phyloP scores from a whole-genome alignment of 257 asterid species.

The Oldenlandia corymbosa region DNA sequence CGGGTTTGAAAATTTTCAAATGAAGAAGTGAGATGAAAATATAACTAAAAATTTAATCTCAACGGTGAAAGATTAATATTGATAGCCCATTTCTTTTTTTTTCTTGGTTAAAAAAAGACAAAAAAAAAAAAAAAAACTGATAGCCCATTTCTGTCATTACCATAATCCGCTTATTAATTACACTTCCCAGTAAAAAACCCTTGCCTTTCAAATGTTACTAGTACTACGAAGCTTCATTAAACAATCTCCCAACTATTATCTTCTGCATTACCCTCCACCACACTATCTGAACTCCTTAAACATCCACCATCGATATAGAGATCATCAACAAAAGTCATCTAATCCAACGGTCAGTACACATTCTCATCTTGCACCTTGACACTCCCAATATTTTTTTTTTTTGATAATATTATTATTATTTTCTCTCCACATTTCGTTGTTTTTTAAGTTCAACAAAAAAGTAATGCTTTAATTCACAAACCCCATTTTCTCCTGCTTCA shows the following conservation, averaged over 20 bases:
- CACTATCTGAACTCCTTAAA: background rate
- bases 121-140: no score
- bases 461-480: background rate
- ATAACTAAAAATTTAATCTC: no score
- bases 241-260: background rate
- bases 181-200: background rate
- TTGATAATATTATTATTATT: constrained; percentile 8
- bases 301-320: background rate
- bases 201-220: background rate
- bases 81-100: no score
- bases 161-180: background rate
- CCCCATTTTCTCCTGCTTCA: constrained; percentile 4
- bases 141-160: no score
- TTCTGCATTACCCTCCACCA: background rate
- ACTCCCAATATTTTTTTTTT: background rate
- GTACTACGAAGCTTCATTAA: constrained; percentile 2
- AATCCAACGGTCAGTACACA: background rate
- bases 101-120: no score
- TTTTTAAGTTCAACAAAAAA: constrained; percentile 3
- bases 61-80: no score
- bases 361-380: background rate
- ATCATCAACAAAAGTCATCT: background rate
- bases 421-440: constrained; percentile 11
- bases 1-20: no score
- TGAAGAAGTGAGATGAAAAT: no score